Conservation (phyloP, 495 filamentous ascomycete species). For the Viridothelium virens region DNA sequence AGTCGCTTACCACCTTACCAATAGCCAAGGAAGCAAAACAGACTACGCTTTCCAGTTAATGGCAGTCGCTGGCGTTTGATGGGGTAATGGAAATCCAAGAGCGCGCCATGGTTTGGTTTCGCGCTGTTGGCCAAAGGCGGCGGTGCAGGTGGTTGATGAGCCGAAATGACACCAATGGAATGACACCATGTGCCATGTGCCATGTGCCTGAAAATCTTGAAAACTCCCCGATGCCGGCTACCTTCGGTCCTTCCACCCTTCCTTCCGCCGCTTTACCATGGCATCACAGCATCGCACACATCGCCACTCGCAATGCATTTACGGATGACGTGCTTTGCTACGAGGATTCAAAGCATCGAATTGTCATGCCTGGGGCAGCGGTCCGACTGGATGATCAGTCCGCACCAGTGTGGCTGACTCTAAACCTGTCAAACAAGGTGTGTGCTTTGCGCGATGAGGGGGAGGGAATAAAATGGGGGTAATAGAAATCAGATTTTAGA, state of each 20-base stretch:
- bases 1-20: not conserved
- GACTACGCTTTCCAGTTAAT: constrained; percentile 31
- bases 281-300: not conserved
- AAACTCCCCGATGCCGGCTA: not conserved
- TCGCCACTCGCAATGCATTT: not conserved
- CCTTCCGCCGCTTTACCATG: not conserved
- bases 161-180: not conserved
- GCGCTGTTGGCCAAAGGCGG: not conserved
- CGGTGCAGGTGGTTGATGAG: not conserved
- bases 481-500: not conserved
- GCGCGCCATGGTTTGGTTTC: not conserved
- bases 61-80: constrained; percentile 16
- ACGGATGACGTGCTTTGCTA: not conserved
- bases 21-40: constrained; percentile 4
- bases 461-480: not conserved
- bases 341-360: not conserved
- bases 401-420: not conserved
- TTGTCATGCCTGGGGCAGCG: not conserved
- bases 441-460: not conserved
- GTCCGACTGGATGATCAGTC: not conserved
- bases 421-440: not conserved
- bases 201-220: not conserved
- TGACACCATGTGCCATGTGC: too few relatives aligned
- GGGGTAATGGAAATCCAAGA: constrained; percentile 3
- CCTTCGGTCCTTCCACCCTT: not conserved